phyloP scores from a whole-genome alignment of 2,329 filamentous ascomycete genomes.

The Ceratocystis alfenasii region DNA sequence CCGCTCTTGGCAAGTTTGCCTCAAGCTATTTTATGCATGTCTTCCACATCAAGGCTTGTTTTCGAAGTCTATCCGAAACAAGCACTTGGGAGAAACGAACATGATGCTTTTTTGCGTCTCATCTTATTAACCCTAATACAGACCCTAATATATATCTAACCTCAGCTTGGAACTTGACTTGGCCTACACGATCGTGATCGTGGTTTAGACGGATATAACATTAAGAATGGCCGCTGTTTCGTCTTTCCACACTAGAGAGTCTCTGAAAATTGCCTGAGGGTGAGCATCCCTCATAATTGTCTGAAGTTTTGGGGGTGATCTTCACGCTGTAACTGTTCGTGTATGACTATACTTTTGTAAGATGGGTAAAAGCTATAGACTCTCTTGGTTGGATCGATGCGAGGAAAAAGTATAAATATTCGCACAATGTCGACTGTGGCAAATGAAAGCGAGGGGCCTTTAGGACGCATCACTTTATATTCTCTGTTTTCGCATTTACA shows the following conservation, averaged over 20 bases:
- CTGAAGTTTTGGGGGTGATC: slow-evolving; percentile 1
- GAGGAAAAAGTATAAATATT: slow-evolving; percentile 6
- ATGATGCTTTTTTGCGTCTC: too few relatives aligned
- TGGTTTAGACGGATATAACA: background rate
- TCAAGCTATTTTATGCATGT: too few relatives aligned
- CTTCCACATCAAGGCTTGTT: too few relatives aligned
- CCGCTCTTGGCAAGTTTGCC: too few relatives aligned
- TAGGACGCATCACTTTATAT: background rate
- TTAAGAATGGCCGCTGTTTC: background rate
- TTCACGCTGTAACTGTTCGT: background rate
- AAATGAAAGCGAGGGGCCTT: background rate
- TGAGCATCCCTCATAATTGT: background rate
- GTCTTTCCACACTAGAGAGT: background rate
- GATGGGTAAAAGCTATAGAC: too few relatives aligned
- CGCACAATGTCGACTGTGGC: background rate
- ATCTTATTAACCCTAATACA: too few relatives aligned
- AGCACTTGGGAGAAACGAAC: too few relatives aligned
- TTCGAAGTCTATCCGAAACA: too few relatives aligned
- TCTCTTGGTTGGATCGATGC: background rate
- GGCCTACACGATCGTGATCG: background rate
- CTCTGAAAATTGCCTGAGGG: background rate
- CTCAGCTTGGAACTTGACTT: background rate
- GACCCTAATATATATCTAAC: background rate
- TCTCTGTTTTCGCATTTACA: background rate
- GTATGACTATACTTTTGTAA: background rate